Evolutionary conservation across 2,329 filamentous ascomycete species (phyloP), one percentile per base, ranked within the genome.

Genomic region (Pestalotiopsis sp.): DNA sequence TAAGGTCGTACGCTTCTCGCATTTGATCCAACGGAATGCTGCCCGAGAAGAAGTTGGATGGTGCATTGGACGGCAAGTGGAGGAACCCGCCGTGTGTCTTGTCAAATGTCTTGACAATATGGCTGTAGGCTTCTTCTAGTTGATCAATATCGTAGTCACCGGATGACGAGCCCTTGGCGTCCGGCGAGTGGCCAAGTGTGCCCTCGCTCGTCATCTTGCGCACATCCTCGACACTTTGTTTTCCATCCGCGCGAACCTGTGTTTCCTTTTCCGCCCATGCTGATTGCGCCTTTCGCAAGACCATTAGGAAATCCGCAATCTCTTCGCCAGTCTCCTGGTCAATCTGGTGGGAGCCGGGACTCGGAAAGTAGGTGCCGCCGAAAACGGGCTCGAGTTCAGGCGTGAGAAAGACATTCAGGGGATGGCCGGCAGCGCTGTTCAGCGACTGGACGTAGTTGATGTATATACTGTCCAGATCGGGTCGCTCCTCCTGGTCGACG

Each of bases 361-460:
- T 93, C 4, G 95, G 94, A 93, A 94, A 98, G 80, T 98, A 98
- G 9, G 95, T 98, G 27, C 95, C 95, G 49, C 96, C 96, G 80
- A 98, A 98, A 11, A 99, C 92, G 0, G 96, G 96, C 76, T 97
- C 92, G 31, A 98, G 87, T 73, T 97, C 91, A 0, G 96, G 94
- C 0, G 96, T 99, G 38, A 98, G 87, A 78, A 99, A 98, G n/a
- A 97, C 91, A 77, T 98, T 98, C 70, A 98, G 83, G 1, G 96
- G 96, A 95, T 96, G 98, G 52, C 96, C 96, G 11, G 94, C 95
- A 1, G 89, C 91, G 23, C 93, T 94, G 69, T 92, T 97, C 12
- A 96, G 95, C 1, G 95, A 95, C 79, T 98, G 94, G 56, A 97
- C 92, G 80, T 97, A 99, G 83, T 97, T 97, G 94, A 98, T 98